Evolutionary conservation across 345 rosid species (phyloP).

Genomic region (Acer negundo): DNA sequence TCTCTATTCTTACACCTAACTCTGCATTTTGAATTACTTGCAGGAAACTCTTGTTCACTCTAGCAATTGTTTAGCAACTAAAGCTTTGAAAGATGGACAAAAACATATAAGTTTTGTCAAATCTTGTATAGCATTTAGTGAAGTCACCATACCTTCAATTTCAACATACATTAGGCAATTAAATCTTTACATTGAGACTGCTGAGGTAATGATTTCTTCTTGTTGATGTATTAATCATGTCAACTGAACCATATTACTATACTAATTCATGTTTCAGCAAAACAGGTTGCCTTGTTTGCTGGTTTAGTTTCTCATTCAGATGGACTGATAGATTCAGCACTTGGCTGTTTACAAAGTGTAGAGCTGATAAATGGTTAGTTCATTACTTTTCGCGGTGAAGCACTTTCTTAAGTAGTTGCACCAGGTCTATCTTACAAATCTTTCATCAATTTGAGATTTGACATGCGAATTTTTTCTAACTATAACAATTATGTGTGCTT

Average conservation of each 20-base stretch:
- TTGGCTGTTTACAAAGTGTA: constrained; percentile 53
- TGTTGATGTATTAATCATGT: constrained; percentile 15
- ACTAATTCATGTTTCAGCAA: constrained; percentile 27
- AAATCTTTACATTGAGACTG: constrained; percentile 82
- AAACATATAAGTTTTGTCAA: constrained; percentile 52
- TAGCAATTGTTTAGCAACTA: constrained; percentile 68
- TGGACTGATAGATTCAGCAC: constrained; percentile 67
- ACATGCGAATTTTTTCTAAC: neutral
- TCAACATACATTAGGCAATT: constrained; percentile 50
- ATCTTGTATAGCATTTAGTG: constrained; percentile 87
- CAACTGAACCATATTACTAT: constrained; percentile 17
- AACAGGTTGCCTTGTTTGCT: constrained; percentile 74
- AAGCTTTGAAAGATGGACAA: constrained; percentile 58
- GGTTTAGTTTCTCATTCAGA: constrained; percentile 80
- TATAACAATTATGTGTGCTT: neutral
- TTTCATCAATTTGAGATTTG: neutral
- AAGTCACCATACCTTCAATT: constrained; percentile 85
- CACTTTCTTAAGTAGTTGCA: constrained; percentile 9
- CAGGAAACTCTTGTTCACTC: constrained; percentile 87
- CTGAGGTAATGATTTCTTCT: constrained; percentile 63
- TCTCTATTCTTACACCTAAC: constrained; percentile 8
- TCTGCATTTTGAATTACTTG: constrained; percentile 28
- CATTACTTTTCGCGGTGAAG: constrained; percentile 15
- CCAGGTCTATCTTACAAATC: neutral
- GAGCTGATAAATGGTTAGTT: constrained; percentile 59